Percentiles rank a stretch among this genome's conserved stretches.
Conservation (phyloP, 2,329 filamentous ascomycete species). For the Sporothrix protearum region DNA sequence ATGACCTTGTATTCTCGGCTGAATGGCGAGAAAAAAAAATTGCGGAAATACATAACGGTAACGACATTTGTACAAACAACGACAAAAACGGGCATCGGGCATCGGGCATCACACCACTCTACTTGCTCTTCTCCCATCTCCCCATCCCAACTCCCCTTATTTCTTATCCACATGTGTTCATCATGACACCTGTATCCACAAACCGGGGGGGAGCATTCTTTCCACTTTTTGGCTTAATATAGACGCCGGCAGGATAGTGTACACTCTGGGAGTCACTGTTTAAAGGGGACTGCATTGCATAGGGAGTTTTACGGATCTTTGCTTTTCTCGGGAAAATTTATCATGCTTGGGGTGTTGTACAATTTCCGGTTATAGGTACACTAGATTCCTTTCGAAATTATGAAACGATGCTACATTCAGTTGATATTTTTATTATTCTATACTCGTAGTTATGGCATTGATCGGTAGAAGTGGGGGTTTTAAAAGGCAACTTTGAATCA, state of each 20-base stretch:
- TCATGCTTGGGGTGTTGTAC: background rate
- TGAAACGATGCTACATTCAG: no score
- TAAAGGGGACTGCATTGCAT: constrained; percentile 13
- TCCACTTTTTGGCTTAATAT: background rate
- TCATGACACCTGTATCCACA: background rate
- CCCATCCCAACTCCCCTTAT: background rate
- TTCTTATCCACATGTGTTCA: background rate
- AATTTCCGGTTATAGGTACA: background rate
- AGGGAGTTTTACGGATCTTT: constrained; percentile 10
- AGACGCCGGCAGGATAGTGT: background rate
- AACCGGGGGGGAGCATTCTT: background rate
- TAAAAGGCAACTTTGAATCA: no score
- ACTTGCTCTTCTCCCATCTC: background rate
- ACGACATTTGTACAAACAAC: constrained; percentile 10
- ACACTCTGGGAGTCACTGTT: background rate
- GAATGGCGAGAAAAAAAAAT: background rate
- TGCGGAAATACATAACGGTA: background rate
- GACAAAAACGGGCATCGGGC: background rate
- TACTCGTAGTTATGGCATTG: no score
- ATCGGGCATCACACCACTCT: background rate
- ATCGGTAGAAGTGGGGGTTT: no score
- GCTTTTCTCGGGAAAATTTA: background rate
- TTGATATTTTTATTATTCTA: background rate
- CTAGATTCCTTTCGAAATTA: constrained; percentile 15
- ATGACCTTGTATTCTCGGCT: background rate